phyloP scores from a whole-genome alignment of 202 grass and related monocot genomes.

The Bolboschoenoplectus hybrid region DNA sequence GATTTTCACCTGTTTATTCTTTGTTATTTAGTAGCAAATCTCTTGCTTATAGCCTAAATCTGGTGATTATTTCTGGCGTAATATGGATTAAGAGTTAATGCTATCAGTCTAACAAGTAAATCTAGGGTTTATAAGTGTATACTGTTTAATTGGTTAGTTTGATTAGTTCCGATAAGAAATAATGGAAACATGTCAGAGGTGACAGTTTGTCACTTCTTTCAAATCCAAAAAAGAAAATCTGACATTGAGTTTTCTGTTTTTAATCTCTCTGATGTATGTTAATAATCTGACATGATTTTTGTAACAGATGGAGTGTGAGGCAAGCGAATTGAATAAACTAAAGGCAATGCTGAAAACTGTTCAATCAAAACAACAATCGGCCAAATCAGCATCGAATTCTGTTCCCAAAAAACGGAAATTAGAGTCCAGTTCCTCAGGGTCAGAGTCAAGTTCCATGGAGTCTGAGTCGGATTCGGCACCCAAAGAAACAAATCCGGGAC shows the following conservation, averaged over 20 bases:
- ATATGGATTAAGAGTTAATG: neutral
- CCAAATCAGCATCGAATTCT: neutral
- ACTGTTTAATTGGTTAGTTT: neutral
- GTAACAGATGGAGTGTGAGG: slow-evolving; percentile 24
- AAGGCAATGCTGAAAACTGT: neutral
- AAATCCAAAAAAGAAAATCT: neutral
- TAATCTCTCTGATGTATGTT: neutral
- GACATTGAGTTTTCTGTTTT: neutral
- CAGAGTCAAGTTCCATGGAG: slow-evolving; percentile 11
- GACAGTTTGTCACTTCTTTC: neutral
- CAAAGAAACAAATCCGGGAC: slow-evolving; percentile 8
- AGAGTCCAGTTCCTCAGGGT: slow-evolving; percentile 8
- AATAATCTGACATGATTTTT: slow-evolving; percentile 2
- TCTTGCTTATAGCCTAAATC: neutral
- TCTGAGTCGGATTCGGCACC: neutral
- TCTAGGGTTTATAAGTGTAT: neutral
- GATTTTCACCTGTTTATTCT: neutral
- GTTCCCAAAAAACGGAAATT: slow-evolving; percentile 23
- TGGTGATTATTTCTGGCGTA: neutral
- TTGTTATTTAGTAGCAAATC: neutral
- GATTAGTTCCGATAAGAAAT: slow-evolving; percentile 6
- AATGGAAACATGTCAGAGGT: neutral
- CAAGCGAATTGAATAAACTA: slow-evolving; percentile 14
- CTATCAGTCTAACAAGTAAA: neutral
- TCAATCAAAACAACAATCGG: neutral